Evolutionary conservation across 108 stramenopile species (phyloP).

Genomic region (Cyclostephanos tholiformis): DNA sequence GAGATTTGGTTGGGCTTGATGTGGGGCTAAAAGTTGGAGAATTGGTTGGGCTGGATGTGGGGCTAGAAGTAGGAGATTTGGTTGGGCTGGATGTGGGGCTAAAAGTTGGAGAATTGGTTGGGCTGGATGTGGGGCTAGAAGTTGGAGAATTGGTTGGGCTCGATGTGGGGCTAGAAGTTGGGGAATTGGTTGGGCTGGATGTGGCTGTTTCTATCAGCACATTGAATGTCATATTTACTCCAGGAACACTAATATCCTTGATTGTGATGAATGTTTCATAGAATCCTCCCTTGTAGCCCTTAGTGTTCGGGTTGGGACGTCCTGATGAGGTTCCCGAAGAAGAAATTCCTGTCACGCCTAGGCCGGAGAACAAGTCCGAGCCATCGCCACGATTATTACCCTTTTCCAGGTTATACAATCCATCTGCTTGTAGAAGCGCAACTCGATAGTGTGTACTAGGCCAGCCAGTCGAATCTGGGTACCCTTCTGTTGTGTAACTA

Average conservation of each 20-base stretch:
- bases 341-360: background rate
- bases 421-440: slow-evolving; percentile 72
- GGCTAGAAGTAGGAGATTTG: too few relatives aligned
- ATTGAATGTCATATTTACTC: background rate
- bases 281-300: background rate
- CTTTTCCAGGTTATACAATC: slow-evolving; percentile 74
- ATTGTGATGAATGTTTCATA: background rate
- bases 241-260: background rate
- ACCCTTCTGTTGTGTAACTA: slow-evolving; percentile 27
- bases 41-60: background rate
- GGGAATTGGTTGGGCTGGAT: too few relatives aligned
- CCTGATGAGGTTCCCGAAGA: background rate
- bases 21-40: too few relatives aligned
- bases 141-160: too few relatives aligned
- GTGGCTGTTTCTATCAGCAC: background rate
- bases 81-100: too few relatives aligned
- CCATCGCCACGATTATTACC: slow-evolving; percentile 56
- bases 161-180: too few relatives aligned
- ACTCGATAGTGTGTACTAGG: slow-evolving; percentile 76
- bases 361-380: slow-evolving; percentile 32
- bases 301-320: background rate
- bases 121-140: too few relatives aligned
- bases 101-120: too few relatives aligned
- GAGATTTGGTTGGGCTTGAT: too few relatives aligned
- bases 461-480: slow-evolving; percentile 56